Conservation (phyloP, 345 rosid genomes). For the Eucalyptus viminalis region DNA sequence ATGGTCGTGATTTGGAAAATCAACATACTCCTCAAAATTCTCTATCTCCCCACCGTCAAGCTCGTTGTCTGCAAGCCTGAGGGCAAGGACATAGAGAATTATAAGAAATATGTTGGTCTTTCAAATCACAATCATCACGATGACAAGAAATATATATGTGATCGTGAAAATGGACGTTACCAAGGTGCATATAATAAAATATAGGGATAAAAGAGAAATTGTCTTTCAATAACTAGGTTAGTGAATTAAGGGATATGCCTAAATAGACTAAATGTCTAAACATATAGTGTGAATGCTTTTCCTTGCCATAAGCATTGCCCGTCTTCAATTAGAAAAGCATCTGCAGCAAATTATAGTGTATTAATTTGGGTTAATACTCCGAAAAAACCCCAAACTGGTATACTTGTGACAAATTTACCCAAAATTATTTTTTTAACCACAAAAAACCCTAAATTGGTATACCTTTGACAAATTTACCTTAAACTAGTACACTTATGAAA, state of each 20-base stretch:
- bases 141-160: background rate
- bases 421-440: no score
- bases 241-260: background rate
- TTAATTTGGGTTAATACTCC: conserved; percentile 1
- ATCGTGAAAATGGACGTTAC: conserved; percentile 6
- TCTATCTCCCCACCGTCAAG: background rate
- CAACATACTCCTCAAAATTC: background rate
- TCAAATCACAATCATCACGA: conserved; percentile 24
- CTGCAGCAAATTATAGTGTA: conserved; percentile 65
- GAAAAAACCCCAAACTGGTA: no score
- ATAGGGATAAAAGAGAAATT: background rate
- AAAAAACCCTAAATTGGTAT: no score
- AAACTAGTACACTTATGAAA: no score
- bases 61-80: background rate
- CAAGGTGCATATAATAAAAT: conserved; percentile 1
- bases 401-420: no score
- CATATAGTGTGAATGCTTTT: background rate
- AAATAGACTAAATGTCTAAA: background rate
- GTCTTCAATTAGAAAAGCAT: conserved; percentile 27
- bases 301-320: background rate
- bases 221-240: background rate
- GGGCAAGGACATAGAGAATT: background rate
- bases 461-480: no score
- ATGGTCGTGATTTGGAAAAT: conserved; percentile 26
- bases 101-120: conserved; percentile 3